These are phyloP conservation scores for Sporopachydermia lactativora DNA, from an alignment of 805 yeast genomes.

Conservation along the genomic window DNA sequence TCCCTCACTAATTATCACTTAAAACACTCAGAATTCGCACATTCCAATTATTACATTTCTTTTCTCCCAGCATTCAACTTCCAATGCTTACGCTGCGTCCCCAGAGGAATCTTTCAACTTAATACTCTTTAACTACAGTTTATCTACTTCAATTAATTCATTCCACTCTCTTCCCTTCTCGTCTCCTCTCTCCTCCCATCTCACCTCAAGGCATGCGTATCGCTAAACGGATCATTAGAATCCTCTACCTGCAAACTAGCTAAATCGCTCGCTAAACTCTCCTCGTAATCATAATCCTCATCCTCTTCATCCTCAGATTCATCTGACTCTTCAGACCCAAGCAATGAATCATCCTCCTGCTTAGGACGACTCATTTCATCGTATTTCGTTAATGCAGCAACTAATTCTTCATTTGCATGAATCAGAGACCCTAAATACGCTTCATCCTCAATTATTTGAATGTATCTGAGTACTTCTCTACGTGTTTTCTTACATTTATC, in stretches of 20 bases:
- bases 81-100: too few relatives aligned
- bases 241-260: not conserved
- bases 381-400: conserved; percentile 52
- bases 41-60: too few relatives aligned
- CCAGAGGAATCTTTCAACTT: too few relatives aligned
- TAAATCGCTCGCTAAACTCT: not conserved
- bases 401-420: conserved; percentile 83
- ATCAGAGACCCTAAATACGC: conserved; percentile 80
- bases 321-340: not conserved
- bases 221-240: conserved; percentile 1
- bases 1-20: too few relatives aligned
- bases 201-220: not conserved
- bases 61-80: too few relatives aligned
- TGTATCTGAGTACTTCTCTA: conserved; percentile 62
- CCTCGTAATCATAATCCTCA: not conserved
- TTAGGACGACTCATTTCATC: conserved; percentile 40
- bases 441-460: conserved; percentile 75
- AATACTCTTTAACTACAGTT: too few relatives aligned
- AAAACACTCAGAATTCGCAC: too few relatives aligned
- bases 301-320: not conserved
- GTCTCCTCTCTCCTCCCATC: not conserved
- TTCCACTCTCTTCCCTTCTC: conserved; percentile 1
- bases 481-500: conserved; percentile 64
- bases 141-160: not conserved
- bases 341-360: conserved; percentile 4